These are phyloP conservation scores for Moesziomyces sp. DNA, from an alignment of 1,284 basidiomycete genomes.

Conservation along the genomic window DNA sequence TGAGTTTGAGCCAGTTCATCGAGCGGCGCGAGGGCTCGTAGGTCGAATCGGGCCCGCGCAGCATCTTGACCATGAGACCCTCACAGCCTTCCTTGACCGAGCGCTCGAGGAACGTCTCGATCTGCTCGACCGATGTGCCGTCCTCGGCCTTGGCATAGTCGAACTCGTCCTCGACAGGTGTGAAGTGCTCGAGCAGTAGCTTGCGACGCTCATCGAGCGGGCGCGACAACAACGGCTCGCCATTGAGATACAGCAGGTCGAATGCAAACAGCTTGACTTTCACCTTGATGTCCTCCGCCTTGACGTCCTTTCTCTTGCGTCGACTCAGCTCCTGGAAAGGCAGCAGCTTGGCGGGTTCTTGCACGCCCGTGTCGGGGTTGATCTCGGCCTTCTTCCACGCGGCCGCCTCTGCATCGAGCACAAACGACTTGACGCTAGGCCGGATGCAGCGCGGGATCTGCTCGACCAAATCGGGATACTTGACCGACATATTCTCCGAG, in stretches of 20 bases:
- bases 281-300: constrained; percentile 93
- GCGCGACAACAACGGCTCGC: constrained; percentile 71
- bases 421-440: constrained; percentile 82
- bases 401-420: constrained; percentile 95
- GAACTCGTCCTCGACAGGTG: constrained; percentile 86
- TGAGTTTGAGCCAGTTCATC: constrained; percentile 94
- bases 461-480: constrained; percentile 95
- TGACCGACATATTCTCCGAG: constrained; percentile 99
- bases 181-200: constrained; percentile 83
- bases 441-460: constrained; percentile 80
- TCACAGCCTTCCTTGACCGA: constrained; percentile 98
- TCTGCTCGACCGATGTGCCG: constrained; percentile 88
- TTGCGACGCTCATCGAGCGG: constrained; percentile 73
- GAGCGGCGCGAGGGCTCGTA: constrained; percentile 95
- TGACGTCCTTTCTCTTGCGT: constrained; percentile 96
- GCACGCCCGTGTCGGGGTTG: constrained; percentile 28
- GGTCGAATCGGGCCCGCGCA: constrained; percentile 86
- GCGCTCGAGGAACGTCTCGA: constrained; percentile 92
- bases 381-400: constrained; percentile 81
- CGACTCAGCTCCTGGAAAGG: constrained; percentile 97
- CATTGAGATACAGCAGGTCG: constrained; percentile 93
- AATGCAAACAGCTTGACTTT: constrained; percentile 95
- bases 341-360: constrained; percentile 74
- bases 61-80: constrained; percentile 98
- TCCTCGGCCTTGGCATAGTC: constrained; percentile 91